Base-by-base conservation (phyloP, 768 basidiomycete genomes). In the Mycena galopus region DNA sequence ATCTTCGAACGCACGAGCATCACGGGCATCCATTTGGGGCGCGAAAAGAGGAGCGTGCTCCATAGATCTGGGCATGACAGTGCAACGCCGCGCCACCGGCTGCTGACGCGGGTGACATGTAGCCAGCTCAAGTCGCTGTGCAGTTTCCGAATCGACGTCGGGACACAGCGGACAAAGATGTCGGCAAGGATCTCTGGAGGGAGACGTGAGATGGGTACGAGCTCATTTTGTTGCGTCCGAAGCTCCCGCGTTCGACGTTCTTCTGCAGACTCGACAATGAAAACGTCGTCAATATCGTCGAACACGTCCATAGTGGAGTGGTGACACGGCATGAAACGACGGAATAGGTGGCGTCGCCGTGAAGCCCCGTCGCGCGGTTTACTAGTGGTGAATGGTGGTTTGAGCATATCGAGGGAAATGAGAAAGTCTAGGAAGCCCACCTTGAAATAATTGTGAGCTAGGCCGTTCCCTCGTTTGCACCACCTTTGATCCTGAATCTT, bases 161-260 rank as follows among this genome's bases (percentile, higher is more conserved):
- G 75, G 37, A 76, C 62, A 27, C 75, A 73, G 44, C 65, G 68
- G 35, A 69, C 71, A 58, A 77, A 77, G 37, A 75, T 73, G 33
- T 73, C 60, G 8, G 69, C 71, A 10, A 77, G 65, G n/a, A 77
- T 66, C 55, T 77, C 76, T 32, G 71, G 67, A 21, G 76, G 76
- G 11, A 74, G 58, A 50, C 66, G 44, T 21, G 65, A 50, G 59
- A 77, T 73, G 33, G 68, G 67, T 2, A 56, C 64, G n/a, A 69
- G 70, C 30, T 51, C 69, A 65, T 76, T 72, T 16, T 60, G 50
- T 37, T 37, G 56, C 23, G 30, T 66, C 21, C 67, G 58, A 19
- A 27, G n/a, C 67, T 65, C 58, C 9, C 64, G 73, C 19, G 29
- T 65, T 42, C 65, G 57, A n/a, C 73, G 68, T 23, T 69, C 47